Conservation (phyloP, 2,329 filamentous ascomycete species). For the Xylariaceae sp. region DNA sequence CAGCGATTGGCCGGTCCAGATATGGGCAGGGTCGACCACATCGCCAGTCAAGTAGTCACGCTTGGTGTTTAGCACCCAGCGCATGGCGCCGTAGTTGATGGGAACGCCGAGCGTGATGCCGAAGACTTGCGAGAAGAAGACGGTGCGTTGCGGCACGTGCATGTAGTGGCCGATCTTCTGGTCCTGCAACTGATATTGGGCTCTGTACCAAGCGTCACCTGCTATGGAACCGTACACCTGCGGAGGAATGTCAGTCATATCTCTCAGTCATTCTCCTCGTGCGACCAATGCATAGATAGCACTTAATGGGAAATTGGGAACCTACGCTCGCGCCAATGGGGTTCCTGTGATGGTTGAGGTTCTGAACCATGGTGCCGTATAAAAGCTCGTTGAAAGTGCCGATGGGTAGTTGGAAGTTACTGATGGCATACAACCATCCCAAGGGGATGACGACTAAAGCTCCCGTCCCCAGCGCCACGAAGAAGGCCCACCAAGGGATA, state of each 20-base stretch:
- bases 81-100: conserved; percentile 56
- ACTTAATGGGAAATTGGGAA: neutral
- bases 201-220: conserved; percentile 56
- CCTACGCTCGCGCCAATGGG: conserved; percentile 48
- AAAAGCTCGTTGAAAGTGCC: conserved; percentile 56
- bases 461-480: conserved; percentile 51
- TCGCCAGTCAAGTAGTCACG: conserved; percentile 48
- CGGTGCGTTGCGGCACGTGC: conserved; percentile 52
- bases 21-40: conserved; percentile 48
- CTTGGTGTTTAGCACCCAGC: conserved; percentile 55
- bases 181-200: conserved; percentile 54
- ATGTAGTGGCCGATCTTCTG: conserved; percentile 61
- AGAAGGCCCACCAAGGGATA: conserved; percentile 55
- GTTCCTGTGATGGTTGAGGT: conserved; percentile 45
- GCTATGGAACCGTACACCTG: conserved; percentile 51
- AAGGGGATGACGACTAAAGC: conserved; percentile 52
- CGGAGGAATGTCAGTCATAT: conserved; percentile 3
- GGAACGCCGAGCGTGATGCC: conserved; percentile 54
- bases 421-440: conserved; percentile 55
- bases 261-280: too few relatives aligned
- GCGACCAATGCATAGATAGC: too few relatives aligned
- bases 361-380: conserved; percentile 55
- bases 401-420: conserved; percentile 49
- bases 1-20: conserved; percentile 56
- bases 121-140: conserved; percentile 58